phyloP scores from a whole-genome alignment of 129 eudicot genomes.

The Centrapalus pauciflorus region DNA sequence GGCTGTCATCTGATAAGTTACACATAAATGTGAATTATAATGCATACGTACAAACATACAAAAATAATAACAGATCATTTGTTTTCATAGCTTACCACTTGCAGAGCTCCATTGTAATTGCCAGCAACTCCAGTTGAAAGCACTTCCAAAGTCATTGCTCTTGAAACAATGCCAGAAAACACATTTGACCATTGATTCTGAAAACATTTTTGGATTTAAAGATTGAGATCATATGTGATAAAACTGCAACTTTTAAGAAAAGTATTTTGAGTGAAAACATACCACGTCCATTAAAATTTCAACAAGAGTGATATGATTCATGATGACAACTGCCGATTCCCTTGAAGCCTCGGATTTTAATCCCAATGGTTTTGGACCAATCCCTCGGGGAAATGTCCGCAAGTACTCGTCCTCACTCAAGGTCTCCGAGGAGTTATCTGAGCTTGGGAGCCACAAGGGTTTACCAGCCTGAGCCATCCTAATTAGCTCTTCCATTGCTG shows the following conservation, averaged over 20 bases:
- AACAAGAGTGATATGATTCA: conserved; percentile 89
- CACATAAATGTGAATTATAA: neutral
- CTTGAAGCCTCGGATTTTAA: conserved; percentile 83
- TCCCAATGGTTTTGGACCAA: conserved; percentile 87
- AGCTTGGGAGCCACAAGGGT: conserved; percentile 78
- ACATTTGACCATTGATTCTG: conserved; percentile 96
- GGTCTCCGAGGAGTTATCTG: conserved; percentile 51
- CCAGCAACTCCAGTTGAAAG: conserved; percentile 99
- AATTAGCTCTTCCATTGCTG: conserved; percentile 95
- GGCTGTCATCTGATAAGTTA: conserved; percentile 75
- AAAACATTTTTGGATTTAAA: conserved; percentile 4
- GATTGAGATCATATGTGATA: neutral
- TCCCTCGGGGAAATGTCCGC: conserved; percentile 75
- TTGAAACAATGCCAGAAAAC: conserved; percentile 85
- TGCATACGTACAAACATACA: neutral
- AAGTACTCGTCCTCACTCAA: conserved; percentile 83
- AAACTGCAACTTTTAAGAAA: neutral
- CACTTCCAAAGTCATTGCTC: conserved; percentile 90
- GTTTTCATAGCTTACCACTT: conserved; percentile 58
- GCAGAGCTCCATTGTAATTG: conserved; percentile 92
- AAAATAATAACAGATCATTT: neutral
- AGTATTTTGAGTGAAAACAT: neutral
- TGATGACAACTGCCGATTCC: conserved; percentile 85
- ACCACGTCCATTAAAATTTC: conserved; percentile 98
- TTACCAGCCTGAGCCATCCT: conserved; percentile 85